Evolutionary conservation across 148 eudicot genomes (phyloP).

Genomic region (Camellia granthamiana): DNA sequence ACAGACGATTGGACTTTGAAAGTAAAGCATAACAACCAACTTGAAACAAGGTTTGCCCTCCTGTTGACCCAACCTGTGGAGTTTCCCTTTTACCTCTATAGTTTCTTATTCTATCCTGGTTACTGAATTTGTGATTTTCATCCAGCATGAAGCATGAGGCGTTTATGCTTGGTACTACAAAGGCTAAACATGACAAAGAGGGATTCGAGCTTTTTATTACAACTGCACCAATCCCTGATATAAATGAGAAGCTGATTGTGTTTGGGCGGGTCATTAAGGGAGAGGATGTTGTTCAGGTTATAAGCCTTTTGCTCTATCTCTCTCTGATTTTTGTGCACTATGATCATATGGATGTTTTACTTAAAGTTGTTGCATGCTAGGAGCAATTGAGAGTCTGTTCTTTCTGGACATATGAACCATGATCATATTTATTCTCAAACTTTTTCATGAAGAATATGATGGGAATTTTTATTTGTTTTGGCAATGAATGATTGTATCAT

Average conservation of each 20-base stretch:
- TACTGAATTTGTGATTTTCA: not conserved
- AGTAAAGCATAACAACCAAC: slow-evolving; percentile 75
- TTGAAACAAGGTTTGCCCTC: slow-evolving; percentile 63
- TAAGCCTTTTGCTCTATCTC: not conserved
- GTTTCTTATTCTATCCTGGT: not conserved
- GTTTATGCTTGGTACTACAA: slow-evolving; percentile 93
- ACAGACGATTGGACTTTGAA: slow-evolving; percentile 81
- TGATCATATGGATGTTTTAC: not conserved
- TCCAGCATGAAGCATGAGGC: slow-evolving; percentile 93
- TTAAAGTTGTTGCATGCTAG: not conserved
- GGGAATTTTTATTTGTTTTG: not conserved
- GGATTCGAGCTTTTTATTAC: slow-evolving; percentile 81
- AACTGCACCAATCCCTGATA: slow-evolving; percentile 89
- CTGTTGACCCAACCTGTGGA: not conserved
- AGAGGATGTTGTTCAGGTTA: slow-evolving; percentile 95
- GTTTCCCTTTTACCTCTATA: not conserved
- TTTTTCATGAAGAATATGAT: not conserved
- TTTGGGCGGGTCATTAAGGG: slow-evolving; percentile 89
- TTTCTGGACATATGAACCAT: not conserved
- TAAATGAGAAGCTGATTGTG: slow-evolving; percentile 76
- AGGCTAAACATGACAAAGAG: slow-evolving; percentile 51
- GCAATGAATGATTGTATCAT: not conserved
- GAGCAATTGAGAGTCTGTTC: not conserved
- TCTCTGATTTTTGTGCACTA: not conserved
- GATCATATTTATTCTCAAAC: no score